Evolutionary conservation across 495 filamentous ascomycete genomes (phyloP).

Genomic region (Trichoderma gamsii): DNA sequence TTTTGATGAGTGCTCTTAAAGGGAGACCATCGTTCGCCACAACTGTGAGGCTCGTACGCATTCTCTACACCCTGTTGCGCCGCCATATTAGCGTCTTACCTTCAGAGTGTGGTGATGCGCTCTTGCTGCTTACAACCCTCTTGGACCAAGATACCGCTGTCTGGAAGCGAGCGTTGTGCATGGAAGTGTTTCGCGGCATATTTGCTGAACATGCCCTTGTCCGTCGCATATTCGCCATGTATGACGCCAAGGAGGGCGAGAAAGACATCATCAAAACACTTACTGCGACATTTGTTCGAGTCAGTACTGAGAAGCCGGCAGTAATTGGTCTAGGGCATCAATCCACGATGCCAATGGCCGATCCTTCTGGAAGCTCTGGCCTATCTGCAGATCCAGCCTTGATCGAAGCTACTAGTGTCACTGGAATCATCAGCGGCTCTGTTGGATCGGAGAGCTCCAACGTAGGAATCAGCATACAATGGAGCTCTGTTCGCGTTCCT

Average conservation of each 20-base stretch:
- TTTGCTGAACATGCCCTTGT: slow-evolving; percentile 74
- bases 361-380: slow-evolving; percentile 32
- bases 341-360: slow-evolving; percentile 64
- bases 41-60: slow-evolving; percentile 72
- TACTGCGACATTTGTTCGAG: slow-evolving; percentile 73
- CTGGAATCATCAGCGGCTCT: slow-evolving; percentile 76
- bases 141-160: slow-evolving; percentile 73
- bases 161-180: slow-evolving; percentile 84
- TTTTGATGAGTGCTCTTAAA: slow-evolving; percentile 69
- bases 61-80: slow-evolving; percentile 72
- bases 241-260: slow-evolving; percentile 64
- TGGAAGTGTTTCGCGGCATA: slow-evolving; percentile 82
- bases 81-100: slow-evolving; percentile 68
- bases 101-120: slow-evolving; percentile 75
- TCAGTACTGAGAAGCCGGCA: slow-evolving; percentile 82
- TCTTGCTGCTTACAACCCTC: slow-evolving; percentile 79
- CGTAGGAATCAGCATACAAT: slow-evolving; percentile 77
- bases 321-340: slow-evolving; percentile 83
- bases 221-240: slow-evolving; percentile 72
- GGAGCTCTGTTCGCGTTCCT: slow-evolving; percentile 80
- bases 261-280: slow-evolving; percentile 75
- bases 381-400: slow-evolving; percentile 68
- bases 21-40: slow-evolving; percentile 75
- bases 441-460: slow-evolving; percentile 59
- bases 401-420: slow-evolving; percentile 78